Base-by-base conservation (phyloP, 495 filamentous ascomycete species). In the Daldinia grandis region DNA sequence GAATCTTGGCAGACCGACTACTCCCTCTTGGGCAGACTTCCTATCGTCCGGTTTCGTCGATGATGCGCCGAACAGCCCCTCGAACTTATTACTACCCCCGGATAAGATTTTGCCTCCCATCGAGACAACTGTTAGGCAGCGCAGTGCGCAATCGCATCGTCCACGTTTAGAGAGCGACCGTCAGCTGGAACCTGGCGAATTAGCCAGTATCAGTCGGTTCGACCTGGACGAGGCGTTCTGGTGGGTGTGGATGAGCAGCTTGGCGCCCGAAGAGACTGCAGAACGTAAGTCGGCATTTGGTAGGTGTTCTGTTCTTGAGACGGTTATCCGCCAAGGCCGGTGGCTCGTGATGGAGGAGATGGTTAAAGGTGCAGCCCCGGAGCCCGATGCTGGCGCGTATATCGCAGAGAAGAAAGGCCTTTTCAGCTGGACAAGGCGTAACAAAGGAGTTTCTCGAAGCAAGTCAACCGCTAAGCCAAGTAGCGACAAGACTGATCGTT, bases 211-310 rank as follows among this genome's bases (percentile, higher is more conserved):
- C 70, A 90, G 86, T 31, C 85, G 86, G 49, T 87, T 99, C 53
- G 91, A 96, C 65, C 82, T 98, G 10, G 95, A 99, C 74, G 95
- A 98, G 76, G 90, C 94, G 0, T 99, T 99, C 78, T 99, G 96
- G 96, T 99, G 95, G 95, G 95, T 98, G 25, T 99, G 95, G 95
- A 98, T 98, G 85, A 95, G 88, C 72, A 98, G 95, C 83, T 80
- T 99, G 76, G 95, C 94, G 2, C 91, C 88, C 6, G 95, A 99
- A 73, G 95, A 99, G 78, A 89, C 93, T 1, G 78, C 87, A 0
- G 83, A 89, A 31, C 88, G 95, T 62, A 99, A 99, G 78, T 90
- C 94, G 4, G 92, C 93, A 17, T 99, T 99, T 79, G 96, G 95
- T 14, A 87, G 96, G 68, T 98, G 96, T 76, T 93, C 95, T 19